Evolutionary conservation across 164 flowering plant species (phyloP), one percentile per base, ranked within the genome.

Genomic region (Kingdonia uniflora): DNA sequence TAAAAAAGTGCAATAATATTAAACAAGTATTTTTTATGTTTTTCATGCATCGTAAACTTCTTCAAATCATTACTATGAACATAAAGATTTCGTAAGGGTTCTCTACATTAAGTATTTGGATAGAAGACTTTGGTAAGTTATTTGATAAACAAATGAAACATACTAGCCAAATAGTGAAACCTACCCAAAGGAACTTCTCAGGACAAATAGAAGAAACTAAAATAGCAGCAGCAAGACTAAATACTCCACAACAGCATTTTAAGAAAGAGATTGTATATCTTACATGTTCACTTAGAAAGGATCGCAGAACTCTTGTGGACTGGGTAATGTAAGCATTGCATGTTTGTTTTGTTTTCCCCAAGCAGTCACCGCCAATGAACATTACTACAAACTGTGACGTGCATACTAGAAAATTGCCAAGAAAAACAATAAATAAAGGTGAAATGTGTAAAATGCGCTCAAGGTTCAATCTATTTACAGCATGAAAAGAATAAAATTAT

Each of bases 321-420:
- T 70, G 89, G 49, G 99, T 85, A 16, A 94, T 60, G 62, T 81
- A 87, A 49, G 95, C 99, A 76, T 72, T 67, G 71, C 85, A 84
- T 2, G 57, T 37, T 41, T 65, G 64, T 61, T 73, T 81, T 55
- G 19, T 51, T 44, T 52, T 64, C 44, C 72, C 80, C 15, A 42
- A 29, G 45, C 60, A 65, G 55, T 68, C 58, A 59, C 61, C 59
- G 45, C 68, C 76, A 57, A 75, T 68, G 49, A 94, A 94, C 90
- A 89, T 74, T 44, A 79, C 90, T 71, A 94, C 88, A 72, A 94
- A 89, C 57, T 83, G 81, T 56, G 81, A 63, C 57, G 85, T 83
- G 58, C 85, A 85, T 3, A 89, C 99, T 94, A 61, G 24, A 76
- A 71, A 57, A 25, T 20, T 24, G 25, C 24, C 55, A 55, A 46